These are phyloP conservation scores for Pelargonium cotyledonis DNA, from an alignment of 441 rosid genomes.

Conservation along the genomic window DNA sequence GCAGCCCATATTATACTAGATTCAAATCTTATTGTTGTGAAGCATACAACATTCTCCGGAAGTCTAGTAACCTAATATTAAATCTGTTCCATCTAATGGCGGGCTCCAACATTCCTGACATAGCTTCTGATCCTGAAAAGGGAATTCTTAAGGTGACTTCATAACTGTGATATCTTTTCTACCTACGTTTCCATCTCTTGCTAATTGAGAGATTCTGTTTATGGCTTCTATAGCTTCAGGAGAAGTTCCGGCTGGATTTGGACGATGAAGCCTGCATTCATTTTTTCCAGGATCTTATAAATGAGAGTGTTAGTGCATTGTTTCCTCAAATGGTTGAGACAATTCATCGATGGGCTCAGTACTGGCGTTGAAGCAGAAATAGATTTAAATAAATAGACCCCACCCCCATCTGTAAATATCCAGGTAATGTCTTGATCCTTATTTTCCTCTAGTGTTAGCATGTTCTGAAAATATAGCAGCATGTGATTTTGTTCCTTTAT, in stretches of 20 bases:
- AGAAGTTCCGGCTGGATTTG: slow-evolving; percentile 91
- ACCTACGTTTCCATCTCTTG: background rate
- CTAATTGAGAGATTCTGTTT: slow-evolving; percentile 14
- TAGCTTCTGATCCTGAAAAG: slow-evolving; percentile 95
- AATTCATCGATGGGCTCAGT: slow-evolving; percentile 98
- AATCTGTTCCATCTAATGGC: slow-evolving; percentile 95
- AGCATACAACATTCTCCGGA: slow-evolving; percentile 98
- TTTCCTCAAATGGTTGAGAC: slow-evolving; percentile 99
- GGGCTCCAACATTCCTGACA: slow-evolving; percentile 93
- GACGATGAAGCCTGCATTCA: slow-evolving; percentile 97
- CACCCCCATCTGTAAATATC: slow-evolving; percentile 21
- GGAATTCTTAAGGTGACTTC: slow-evolving; percentile 82
- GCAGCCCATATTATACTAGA: slow-evolving; percentile 90
- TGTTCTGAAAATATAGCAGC: no score
- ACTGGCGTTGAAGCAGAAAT: slow-evolving; percentile 63
- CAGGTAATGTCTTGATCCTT: slow-evolving; percentile 14
- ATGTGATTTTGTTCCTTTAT: no score
- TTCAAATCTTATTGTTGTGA: slow-evolving; percentile 98
- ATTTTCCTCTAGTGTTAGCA: no score
- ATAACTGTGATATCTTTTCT: slow-evolving; percentile 4
- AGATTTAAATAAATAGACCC: background rate
- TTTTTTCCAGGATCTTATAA: slow-evolving; percentile 94
- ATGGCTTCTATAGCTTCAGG: slow-evolving; percentile 63
- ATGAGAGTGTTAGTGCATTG: slow-evolving; percentile 92
- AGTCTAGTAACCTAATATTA: slow-evolving; percentile 89